Evolutionary conservation across 345 rosid genomes (phyloP), one percentile per base, ranked within the genome.

Genomic region (Noccaea bulbosa): DNA sequence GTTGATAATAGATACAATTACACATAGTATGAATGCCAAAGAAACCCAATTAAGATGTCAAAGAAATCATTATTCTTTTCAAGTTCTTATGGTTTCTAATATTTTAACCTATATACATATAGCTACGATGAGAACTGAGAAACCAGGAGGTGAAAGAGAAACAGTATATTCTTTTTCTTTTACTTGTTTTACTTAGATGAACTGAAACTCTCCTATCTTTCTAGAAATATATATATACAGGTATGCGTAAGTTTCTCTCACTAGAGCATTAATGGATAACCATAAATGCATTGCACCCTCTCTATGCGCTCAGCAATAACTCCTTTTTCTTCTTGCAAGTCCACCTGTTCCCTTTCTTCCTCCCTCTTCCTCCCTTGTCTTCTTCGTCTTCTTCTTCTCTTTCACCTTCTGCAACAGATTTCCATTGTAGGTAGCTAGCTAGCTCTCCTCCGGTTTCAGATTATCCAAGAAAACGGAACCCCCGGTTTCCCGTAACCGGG

Each of bases 231-330:
- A 72, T 16, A 24, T 4, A 63, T 0, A 30, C 14, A 45, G 32
- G 58, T 38, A 14, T 30, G 39, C 44, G 69, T 69, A 76, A 69
- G 79, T 76, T 76, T 76, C 71, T 64, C 71, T 70, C 56, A 47
- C 14, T 38, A 49, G 5, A 70, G 71, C 75, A 76, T 76, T 76
- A 76, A 76, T 76, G 75, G 76, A 76, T 14, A 48, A 49, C 82
- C 87, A 90, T 91, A 81, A 93, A 91, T 93, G 90, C 91, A 11
- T 44, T 67, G 79, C 91, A 88, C 81, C 92, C 79, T 77, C 92
- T 88, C 91, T 62, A 78, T 72, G 72, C 78, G 73, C 88, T 82
- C 83, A 68, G 85, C 90, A 89, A 81, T 91, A 81, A 91, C 94
- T 91, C 85, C 81, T 7, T 69, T 69, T 74, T 40, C 62, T 74